These are phyloP conservation scores for Papiliotrema laurentii DNA, from an alignment of 1,284 basidiomycete genomes.

Conservation along the genomic window DNA sequence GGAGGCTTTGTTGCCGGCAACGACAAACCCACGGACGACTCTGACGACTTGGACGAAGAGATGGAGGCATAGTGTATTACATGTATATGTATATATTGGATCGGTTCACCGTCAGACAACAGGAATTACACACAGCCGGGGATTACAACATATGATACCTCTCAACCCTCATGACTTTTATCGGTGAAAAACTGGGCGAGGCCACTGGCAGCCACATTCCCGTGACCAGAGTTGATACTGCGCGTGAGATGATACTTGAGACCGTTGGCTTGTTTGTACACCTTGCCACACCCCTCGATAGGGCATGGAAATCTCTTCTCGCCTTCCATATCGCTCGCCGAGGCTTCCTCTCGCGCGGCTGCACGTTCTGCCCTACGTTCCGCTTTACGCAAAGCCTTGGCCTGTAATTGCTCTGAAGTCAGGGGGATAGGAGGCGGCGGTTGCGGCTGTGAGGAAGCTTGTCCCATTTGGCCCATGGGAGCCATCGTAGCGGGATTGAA, in stretches of 20 bases:
- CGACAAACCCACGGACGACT: slow-evolving; percentile 48
- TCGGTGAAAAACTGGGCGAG: slow-evolving; percentile 24
- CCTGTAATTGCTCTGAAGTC: slow-evolving; percentile 33
- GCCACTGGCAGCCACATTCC: slow-evolving; percentile 41
- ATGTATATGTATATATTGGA: not conserved
- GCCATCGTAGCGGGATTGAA: slow-evolving; percentile 28
- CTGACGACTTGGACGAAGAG: slow-evolving; percentile 10
- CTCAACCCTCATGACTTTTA: not conserved
- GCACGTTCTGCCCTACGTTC: slow-evolving; percentile 36
- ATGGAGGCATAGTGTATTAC: not conserved
- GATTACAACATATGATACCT: not conserved
- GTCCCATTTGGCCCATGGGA: slow-evolving; percentile 5
- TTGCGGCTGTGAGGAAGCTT: too few species aligned
- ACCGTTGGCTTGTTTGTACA: slow-evolving; percentile 55
- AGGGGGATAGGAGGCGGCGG: slow-evolving; percentile 3
- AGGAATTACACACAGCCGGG: not conserved
- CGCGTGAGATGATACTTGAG: slow-evolving; percentile 47
- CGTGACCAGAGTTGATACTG: slow-evolving; percentile 45
- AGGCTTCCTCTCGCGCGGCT: slow-evolving; percentile 34
- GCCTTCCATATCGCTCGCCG: slow-evolving; percentile 28
- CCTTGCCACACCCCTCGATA: slow-evolving; percentile 58
- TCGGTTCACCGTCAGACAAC: not conserved
- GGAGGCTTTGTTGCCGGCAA: slow-evolving; percentile 60
- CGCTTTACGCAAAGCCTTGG: slow-evolving; percentile 33
- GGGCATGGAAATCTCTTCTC: slow-evolving; percentile 58